These are phyloP conservation scores for Naganishia vishniacii DNA, from an alignment of 768 basidiomycete species.

Conservation along the genomic window DNA sequence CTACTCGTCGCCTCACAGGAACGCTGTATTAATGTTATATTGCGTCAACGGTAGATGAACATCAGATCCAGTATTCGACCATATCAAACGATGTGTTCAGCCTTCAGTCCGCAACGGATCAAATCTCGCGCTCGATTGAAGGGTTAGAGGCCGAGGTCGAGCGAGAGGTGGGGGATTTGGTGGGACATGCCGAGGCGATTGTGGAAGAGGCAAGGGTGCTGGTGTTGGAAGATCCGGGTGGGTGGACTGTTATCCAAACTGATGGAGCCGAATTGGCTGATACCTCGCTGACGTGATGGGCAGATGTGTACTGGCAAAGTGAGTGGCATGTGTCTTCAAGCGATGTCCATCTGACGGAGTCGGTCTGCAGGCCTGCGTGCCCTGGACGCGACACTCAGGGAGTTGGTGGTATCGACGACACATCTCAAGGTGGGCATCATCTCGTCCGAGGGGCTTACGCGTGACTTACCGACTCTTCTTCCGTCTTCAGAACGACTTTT, in stretches of 20 bases:
- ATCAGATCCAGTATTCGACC: conserved; percentile 32
- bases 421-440: conserved; percentile 43
- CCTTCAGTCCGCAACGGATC: conserved; percentile 24
- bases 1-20: not conserved
- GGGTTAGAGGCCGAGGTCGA: conserved; percentile 14
- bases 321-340: not conserved
- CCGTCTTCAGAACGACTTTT: conserved; percentile 48
- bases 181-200: conserved; percentile 2
- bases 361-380: conserved; percentile 21
- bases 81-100: conserved; percentile 27
- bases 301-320: conserved; percentile 20
- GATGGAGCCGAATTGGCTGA: too few species aligned
- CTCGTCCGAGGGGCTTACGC: not conserved
- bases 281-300: conserved; percentile 10
- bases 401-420: conserved; percentile 38
- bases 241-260: too few species aligned
- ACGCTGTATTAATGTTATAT: too few species aligned
- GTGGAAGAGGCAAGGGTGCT: conserved; percentile 15
- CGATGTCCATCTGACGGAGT: not conserved
- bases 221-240: conserved; percentile 17
- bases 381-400: conserved; percentile 40
- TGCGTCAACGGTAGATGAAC: conserved; percentile 37
- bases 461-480: not conserved
- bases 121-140: conserved; percentile 18
- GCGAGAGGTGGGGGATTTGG: conserved; percentile 2